phyloP scores from a whole-genome alignment of 176 grass and related monocot genomes.

The Neostapfia colusana region DNA sequence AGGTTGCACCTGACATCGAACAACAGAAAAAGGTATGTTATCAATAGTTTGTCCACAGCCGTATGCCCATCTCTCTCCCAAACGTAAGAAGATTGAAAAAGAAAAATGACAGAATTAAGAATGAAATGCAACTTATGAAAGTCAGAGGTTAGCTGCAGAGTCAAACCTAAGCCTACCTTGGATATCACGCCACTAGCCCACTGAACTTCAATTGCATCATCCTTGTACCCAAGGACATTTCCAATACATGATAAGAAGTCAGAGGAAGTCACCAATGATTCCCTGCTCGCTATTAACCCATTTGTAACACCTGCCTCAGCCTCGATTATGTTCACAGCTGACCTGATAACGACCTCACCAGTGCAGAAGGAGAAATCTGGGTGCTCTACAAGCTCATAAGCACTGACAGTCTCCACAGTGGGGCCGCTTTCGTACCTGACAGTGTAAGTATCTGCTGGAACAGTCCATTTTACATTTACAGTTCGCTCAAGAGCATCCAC shows the following conservation, averaged over 20 bases:
- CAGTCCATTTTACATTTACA: conserved; percentile 79
- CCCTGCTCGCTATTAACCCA: conserved; percentile 32
- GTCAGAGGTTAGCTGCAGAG: neutral
- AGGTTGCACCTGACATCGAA: conserved; percentile 65
- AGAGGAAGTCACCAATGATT: conserved; percentile 36
- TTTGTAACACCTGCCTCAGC: conserved; percentile 54
- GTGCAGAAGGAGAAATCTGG: conserved; percentile 80
- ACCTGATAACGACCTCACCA: conserved; percentile 73
- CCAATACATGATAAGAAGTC: conserved; percentile 83
- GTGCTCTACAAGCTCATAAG: conserved; percentile 91
- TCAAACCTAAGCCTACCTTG: conserved; percentile 58
- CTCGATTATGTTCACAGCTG: conserved; percentile 52
- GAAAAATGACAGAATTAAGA: neutral
- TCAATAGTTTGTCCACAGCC: neutral
- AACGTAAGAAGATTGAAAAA: conserved; percentile 12
- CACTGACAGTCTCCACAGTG: conserved; percentile 80
- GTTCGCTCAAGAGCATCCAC: conserved; percentile 77
- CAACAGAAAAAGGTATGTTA: conserved; percentile 25
- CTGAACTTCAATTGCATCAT: conserved; percentile 73
- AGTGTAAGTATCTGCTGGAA: conserved; percentile 44
- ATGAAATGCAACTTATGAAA: conserved; percentile 11
- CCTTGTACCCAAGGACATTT: conserved; percentile 75
- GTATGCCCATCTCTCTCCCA: conserved; percentile 8
- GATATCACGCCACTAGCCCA: conserved; percentile 91
- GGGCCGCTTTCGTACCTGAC: conserved; percentile 41